Percentiles rank a stretch among this genome's conserved stretches.
Conservation (phyloP, 352 stramenopile species). For the Globisporangium cederbergense region DNA sequence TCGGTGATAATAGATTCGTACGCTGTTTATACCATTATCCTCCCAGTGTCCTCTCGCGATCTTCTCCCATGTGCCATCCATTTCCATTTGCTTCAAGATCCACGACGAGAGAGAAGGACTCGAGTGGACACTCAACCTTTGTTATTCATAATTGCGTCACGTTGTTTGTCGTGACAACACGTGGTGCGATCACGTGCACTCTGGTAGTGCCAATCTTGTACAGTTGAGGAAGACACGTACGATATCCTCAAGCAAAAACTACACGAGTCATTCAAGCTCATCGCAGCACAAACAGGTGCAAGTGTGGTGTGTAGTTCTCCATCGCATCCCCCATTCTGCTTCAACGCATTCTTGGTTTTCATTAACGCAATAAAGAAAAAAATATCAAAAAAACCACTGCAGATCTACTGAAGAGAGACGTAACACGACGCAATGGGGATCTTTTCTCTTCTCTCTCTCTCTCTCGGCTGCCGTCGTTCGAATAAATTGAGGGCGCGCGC, state of each 20-base stretch:
- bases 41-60: not conserved
- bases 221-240: no score
- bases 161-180: no score
- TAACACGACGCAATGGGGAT: slow-evolving; percentile 2
- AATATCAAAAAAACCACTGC: slow-evolving; percentile 12
- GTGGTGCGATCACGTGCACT: not conserved
- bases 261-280: no score
- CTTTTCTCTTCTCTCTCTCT: not conserved
- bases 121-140: no score
- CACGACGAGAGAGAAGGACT: no score
- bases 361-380: slow-evolving; percentile 12
- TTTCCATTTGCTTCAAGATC: not conserved
- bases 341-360: slow-evolving; percentile 8
- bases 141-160: no score
- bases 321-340: not conserved
- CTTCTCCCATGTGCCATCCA: not conserved
- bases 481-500: slow-evolving; percentile 13
- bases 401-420: slow-evolving; percentile 9
- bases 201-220: no score
- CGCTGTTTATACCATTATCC: slow-evolving; percentile 5
- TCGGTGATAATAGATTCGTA: slow-evolving; percentile 19
- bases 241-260: no score
- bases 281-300: no score
- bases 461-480: slow-evolving; percentile 1
- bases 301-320: no score